Conservation (phyloP, 768 basidiomycete genomes). For the Leccinum obscurum region DNA sequence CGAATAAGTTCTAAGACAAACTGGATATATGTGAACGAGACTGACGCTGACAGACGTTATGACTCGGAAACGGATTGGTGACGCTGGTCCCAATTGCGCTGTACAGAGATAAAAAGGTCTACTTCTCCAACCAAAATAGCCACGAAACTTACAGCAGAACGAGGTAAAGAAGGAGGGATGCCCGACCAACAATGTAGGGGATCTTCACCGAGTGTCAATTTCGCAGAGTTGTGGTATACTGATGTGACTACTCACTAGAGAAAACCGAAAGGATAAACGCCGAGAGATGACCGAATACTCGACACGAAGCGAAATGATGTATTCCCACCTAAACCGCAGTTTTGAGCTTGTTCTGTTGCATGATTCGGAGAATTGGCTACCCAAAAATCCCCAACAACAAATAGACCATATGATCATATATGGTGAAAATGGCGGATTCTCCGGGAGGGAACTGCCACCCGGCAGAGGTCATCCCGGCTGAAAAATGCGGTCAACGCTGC, state of each 20-base stretch:
- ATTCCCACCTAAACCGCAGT: constrained; percentile 23
- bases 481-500: not conserved
- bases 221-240: not conserved
- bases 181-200: constrained; percentile 26
- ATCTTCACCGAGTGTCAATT: constrained; percentile 10
- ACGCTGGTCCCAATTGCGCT: constrained; percentile 4
- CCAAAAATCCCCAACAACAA: constrained; percentile 23
- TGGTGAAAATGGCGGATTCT: not conserved
- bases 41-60: constrained; percentile 17
- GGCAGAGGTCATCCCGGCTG: not conserved
- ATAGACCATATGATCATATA: constrained; percentile 3
- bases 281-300: constrained; percentile 19
- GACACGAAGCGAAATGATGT: constrained; percentile 13
- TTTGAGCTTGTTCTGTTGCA: not conserved
- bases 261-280: constrained; percentile 16
- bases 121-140: not conserved
- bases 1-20: not conserved
- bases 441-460: not conserved
- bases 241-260: constrained; percentile 19
- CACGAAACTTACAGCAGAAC: constrained; percentile 11
- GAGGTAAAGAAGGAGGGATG: constrained; percentile 12
- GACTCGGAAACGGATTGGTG: not conserved
- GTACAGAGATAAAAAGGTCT: not conserved
- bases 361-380: constrained; percentile 5
- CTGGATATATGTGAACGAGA: not conserved